Evolutionary conservation across 108 stramenopile species (phyloP), one percentile per base, ranked within the genome.

Genomic region (Cyclotella sp.): DNA sequence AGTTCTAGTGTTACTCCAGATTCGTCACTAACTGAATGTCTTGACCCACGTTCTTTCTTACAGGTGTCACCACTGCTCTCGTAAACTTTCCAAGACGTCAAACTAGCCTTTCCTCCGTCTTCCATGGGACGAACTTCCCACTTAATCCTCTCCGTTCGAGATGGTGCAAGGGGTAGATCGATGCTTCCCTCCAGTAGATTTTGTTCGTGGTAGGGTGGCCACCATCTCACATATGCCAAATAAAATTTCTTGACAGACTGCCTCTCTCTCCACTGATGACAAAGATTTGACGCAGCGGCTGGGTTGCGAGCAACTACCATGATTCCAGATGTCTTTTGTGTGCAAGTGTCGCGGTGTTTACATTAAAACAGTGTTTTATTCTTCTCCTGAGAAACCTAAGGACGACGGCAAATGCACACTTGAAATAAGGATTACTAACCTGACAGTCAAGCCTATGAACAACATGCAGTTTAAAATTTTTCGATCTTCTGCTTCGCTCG

Each of bases 381-480:
- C n/a, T n/a, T n/a, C n/a, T n/a, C n/a, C n/a, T n/a, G n/a, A n/a
- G n/a, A n/a, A n/a, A n/a, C 5, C 54, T 2, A 34, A 53, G 51
- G 19, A 69, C 15, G 44, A 14, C 19, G 69, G 4, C 16, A 39
- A 39, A 11, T 43, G 40, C 29, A 43, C 2, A 51, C 18, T 18
- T 21, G 30, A 24, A 44, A 44, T 51, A 34, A n/a, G 39, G 47
- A 10, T n/a, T 0, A 63, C 70, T 61, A 40, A 82, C 73, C 66
- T 90, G 88, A 70, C 91, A 90, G 77, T 93, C 92, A 34, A 93
- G 69, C 58, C 92, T 78, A 85, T 93, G 92, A 12, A 93, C 88
- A 45, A 90, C 85, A 57, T 78, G 75, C 18, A 86, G 42, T 41
- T 75, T 71, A 40, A 41, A 62, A 16, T 75, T 58, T 3, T 52